Base-by-base conservation (phyloP, 305 asterid genomes). In the Fraxinus albicans region DNA sequence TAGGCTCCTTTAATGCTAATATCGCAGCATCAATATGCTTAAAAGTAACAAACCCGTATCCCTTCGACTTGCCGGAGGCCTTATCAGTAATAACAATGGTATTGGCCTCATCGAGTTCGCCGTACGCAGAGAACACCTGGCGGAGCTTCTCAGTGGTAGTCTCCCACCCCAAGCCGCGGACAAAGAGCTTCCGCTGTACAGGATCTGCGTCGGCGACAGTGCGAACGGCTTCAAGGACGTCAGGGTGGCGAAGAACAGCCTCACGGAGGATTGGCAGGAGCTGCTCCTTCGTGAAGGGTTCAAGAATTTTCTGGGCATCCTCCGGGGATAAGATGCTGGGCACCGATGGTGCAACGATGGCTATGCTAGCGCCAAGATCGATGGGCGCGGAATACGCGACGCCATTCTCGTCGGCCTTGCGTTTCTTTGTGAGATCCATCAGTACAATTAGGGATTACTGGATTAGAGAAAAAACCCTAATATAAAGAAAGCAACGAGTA, bases 161-260 rank as follows among this genome's bases (percentile, higher is more conserved):
- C 81, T 94, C 98, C 99, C 99, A 96, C 2, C 98, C 99, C 8
- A 96, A 94, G 13, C 98, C 99, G 2, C 98, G 98, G 34, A 94
- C 91, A 70, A 96, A 96, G 74, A 94, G 97, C 81, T 96, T 96
- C 12, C 98, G 90, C 86, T 91, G 96, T 15, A 90, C 83, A 15
- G 94, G 88, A 72, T 96, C 98, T 7, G 97, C 89, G 78, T 96
- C 99, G 3, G 99, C 98, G 21, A 96, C 93, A 63, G 92, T 25
- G 38, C 98, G 98, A 17, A 96, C 89, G 21, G 93, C 88, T 73
- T 92, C 94, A 21, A 96, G 86, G 25, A 96, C 91, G 67, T 92
- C 98, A 0, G 98, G 94, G 83, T 96, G 93, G 42, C 92, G 94
- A 73, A 93, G 86, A n/a, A 94, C 81, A 25, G 98, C 99, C 82